Base-by-base conservation (phyloP, 2,329 filamentous ascomycete species). In the Tolypocladium pustulatum region DNA sequence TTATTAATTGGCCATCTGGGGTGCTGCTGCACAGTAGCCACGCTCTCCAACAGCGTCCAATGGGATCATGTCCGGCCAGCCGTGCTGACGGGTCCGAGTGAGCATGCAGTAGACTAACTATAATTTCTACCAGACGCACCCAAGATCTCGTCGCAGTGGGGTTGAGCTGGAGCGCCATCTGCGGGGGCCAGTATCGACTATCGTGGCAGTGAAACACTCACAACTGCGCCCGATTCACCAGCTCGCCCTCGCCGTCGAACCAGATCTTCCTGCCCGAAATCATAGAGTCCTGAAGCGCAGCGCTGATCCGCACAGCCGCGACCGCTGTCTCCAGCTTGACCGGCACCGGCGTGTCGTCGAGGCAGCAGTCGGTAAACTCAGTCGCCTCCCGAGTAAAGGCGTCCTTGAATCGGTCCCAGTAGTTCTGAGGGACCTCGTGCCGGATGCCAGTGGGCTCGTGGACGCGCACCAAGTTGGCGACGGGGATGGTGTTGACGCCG, bases 361-460 rank as follows among this genome's bases (percentile, higher is more conserved):
- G 69, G 59, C 82, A 81, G 20, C 74, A 76, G 15, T 78, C 80
- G 0, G 82, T 83, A 62, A 87, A 88, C 69, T 87, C 83, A 59
- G 84, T 81, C 7, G 81, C 79, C 71, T 88, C 84, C 15, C 72
- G 79, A n/a, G 84, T 79, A 66, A 87, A 88, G 0, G 85, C 84
- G 32, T 81, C 71, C 62, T 82, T 76, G 65, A 88, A 88, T 0
- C 84, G 73, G 49, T 81, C 84, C 66, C 83, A 87, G 68, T 86
- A 88, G 62, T 82, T 77, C 46, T 76, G 72, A 0, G 83, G 82
- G n/a, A 86, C 79, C 68, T 87, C 81, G 40, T 81, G 75, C 15
- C 79, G 73, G 30, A 88, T 64, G 1, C 66, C 67, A 1, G 66
- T 73, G 0, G 76, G 56, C 64, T 83, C 75, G 66, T 82, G 79